Evolutionary conservation across 2,329 filamentous ascomycete species (phyloP).

Genomic region (Aurifilum marmelostoma): DNA sequence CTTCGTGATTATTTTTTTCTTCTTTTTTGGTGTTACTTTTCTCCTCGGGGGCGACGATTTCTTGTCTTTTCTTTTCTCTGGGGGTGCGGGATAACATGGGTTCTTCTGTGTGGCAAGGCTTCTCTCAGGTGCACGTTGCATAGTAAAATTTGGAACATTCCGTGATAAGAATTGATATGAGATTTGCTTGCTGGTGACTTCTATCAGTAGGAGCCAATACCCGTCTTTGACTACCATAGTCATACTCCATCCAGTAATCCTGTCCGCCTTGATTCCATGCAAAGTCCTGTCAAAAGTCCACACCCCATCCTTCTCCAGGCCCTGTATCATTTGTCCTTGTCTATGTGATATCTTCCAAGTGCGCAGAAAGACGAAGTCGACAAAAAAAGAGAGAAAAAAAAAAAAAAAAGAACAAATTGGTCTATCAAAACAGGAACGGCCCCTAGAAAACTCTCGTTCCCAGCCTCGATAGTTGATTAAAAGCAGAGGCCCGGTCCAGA

Average conservation of each 20-base stretch:
- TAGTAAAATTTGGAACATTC: neutral
- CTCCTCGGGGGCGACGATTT: neutral
- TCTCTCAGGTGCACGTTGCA: neutral
- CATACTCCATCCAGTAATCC: slow-evolving; percentile 15
- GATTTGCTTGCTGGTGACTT: slow-evolving; percentile 15
- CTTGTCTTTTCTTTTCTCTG: no score
- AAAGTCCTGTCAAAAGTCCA: neutral
- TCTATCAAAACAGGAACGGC: slow-evolving; percentile 14
- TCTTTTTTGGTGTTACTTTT: neutral
- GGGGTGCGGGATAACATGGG: no score
- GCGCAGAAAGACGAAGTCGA: no score
- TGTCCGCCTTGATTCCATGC: neutral
- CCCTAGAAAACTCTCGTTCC: neutral
- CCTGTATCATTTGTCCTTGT: slow-evolving; percentile 14
- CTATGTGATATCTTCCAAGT: slow-evolving; percentile 23
- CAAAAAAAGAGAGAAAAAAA: neutral
- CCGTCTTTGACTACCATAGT: slow-evolving; percentile 8
- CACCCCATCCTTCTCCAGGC: neutral
- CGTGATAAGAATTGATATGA: neutral
- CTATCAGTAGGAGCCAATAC: neutral
- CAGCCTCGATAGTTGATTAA: slow-evolving; percentile 5
- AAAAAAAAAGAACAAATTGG: neutral
- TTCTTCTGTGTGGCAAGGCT: no score
- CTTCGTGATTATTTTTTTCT: neutral
- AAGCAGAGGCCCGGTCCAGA: neutral